Evolutionary conservation across 2,329 filamentous ascomycete species (phyloP).

Genomic region (Paradendryphiella salina): DNA sequence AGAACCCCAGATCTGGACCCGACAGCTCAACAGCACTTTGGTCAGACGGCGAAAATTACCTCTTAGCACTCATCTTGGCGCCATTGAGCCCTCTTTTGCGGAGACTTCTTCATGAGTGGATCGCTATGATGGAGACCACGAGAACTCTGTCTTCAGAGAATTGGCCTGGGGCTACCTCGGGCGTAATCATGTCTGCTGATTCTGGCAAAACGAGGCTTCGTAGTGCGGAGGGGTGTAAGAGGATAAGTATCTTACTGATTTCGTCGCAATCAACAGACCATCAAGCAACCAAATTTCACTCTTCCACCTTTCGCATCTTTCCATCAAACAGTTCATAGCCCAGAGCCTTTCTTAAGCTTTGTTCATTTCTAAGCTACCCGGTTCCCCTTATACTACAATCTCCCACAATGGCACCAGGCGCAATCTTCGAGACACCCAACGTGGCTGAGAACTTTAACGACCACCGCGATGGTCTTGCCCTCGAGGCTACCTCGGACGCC

Average conservation of each 20-base stretch:
- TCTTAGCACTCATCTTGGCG: slow-evolving; percentile 14
- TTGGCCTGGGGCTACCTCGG: slow-evolving; percentile 29
- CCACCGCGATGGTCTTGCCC: slow-evolving; percentile 59
- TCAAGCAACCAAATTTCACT: slow-evolving; percentile 8
- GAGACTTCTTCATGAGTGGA: slow-evolving; percentile 24
- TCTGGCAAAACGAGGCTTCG: slow-evolving; percentile 13
- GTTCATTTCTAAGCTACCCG: slow-evolving; percentile 25
- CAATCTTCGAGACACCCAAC: slow-evolving; percentile 50
- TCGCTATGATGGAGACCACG: slow-evolving; percentile 21
- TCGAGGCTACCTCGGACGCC: slow-evolving; percentile 62
- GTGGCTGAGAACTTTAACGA: slow-evolving; percentile 51
- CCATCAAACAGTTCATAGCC: slow-evolving; percentile 1
- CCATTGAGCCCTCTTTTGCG: slow-evolving; percentile 16
- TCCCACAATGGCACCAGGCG: slow-evolving; percentile 52
- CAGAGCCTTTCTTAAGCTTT: background rate
- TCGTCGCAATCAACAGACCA: slow-evolving; percentile 6
- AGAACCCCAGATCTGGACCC: slow-evolving; percentile 23
- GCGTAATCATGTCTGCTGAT: slow-evolving; percentile 3
- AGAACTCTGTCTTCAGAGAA: slow-evolving; percentile 23
- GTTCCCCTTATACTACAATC: slow-evolving; percentile 2
- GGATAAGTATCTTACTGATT: slow-evolving; percentile 30
- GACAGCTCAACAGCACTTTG: slow-evolving; percentile 8
- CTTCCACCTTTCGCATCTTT: slow-evolving; percentile 1
- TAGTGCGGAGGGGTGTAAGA: slow-evolving; percentile 10
- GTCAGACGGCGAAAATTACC: slow-evolving; percentile 38